phyloP scores from a whole-genome alignment of 2,329 filamentous ascomycete genomes.

The Chlorencoelia australis region DNA sequence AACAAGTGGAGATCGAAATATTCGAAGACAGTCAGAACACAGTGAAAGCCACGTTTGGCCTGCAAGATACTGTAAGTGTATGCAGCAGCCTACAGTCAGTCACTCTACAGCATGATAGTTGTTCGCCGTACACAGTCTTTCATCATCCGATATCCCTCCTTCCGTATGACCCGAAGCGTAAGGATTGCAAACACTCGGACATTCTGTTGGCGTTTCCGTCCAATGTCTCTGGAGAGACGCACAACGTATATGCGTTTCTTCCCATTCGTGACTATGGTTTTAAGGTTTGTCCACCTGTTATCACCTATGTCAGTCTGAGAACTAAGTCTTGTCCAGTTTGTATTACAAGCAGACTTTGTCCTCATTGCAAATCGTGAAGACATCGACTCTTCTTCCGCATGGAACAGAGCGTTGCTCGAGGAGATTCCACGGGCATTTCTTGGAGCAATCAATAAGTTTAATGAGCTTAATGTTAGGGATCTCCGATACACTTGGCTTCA shows the following conservation, averaged over 20 bases:
- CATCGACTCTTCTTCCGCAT: conserved; percentile 23
- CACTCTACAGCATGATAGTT: no score
- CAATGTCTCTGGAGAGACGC: neutral
- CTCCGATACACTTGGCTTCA: conserved; percentile 36
- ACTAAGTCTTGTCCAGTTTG: conserved; percentile 30
- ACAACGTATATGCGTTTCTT: conserved; percentile 9
- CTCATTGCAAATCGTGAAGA: conserved; percentile 36
- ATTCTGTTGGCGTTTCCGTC: conserved; percentile 3
- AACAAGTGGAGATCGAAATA: neutral
- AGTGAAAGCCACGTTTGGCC: neutral
- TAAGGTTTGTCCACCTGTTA: conserved; percentile 2
- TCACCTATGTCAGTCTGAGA: neutral
- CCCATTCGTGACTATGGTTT: conserved; percentile 8
- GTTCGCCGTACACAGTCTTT: no score
- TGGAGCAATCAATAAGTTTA: conserved; percentile 31
- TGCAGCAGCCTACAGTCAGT: conserved; percentile 13
- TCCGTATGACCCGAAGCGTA: neutral
- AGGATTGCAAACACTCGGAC: neutral
- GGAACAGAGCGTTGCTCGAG: conserved; percentile 31
- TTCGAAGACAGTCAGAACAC: neutral
- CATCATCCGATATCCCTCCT: no score
- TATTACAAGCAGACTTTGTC: conserved; percentile 42
- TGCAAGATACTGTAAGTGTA: neutral
- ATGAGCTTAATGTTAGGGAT: conserved; percentile 23
- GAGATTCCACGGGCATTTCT: conserved; percentile 32